phyloP scores from a whole-genome alignment of 2,329 filamentous ascomycete genomes.

The Dactylellina leptospora region DNA sequence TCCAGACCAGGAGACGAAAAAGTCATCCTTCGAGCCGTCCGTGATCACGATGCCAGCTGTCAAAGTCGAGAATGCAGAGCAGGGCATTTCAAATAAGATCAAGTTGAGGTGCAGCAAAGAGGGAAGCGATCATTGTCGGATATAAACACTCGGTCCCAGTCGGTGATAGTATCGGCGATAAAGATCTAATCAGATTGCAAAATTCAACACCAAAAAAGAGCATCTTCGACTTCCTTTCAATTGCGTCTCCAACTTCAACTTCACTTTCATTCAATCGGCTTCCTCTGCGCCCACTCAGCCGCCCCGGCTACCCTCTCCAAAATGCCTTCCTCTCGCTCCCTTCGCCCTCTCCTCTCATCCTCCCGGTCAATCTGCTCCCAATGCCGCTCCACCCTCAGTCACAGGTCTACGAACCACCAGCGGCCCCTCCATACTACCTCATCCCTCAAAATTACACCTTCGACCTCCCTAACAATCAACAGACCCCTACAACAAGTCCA shows the following conservation, averaged over 20 bases:
- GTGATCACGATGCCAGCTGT: no score
- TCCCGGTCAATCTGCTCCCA: conserved; percentile 32
- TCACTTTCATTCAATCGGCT: background rate
- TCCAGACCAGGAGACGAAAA: no score
- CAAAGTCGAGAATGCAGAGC: no score
- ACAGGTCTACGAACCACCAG: conserved; percentile 42
- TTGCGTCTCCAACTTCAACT: background rate
- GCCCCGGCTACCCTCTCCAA: conserved; percentile 40
- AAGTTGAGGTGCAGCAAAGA: no score
- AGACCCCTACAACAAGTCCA: conserved; percentile 42
- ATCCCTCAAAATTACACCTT: conserved; percentile 7
- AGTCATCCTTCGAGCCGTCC: no score
- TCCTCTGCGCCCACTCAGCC: background rate
- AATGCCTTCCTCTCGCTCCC: conserved; percentile 15
- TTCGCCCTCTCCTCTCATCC: conserved; percentile 36
- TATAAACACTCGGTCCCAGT: background rate
- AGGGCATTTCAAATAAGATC: no score
- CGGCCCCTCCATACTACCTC: conserved; percentile 12
- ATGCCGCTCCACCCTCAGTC: conserved; percentile 28
- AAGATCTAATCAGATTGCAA: conserved; percentile 32
- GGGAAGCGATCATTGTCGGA: no score
- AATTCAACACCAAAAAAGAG: conserved; percentile 28
- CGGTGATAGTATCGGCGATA: background rate
- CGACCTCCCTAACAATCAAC: conserved; percentile 11
- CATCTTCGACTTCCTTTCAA: background rate